Base-by-base conservation (phyloP, 2,329 filamentous ascomycete genomes). In the Talaromyces atroroseus region DNA sequence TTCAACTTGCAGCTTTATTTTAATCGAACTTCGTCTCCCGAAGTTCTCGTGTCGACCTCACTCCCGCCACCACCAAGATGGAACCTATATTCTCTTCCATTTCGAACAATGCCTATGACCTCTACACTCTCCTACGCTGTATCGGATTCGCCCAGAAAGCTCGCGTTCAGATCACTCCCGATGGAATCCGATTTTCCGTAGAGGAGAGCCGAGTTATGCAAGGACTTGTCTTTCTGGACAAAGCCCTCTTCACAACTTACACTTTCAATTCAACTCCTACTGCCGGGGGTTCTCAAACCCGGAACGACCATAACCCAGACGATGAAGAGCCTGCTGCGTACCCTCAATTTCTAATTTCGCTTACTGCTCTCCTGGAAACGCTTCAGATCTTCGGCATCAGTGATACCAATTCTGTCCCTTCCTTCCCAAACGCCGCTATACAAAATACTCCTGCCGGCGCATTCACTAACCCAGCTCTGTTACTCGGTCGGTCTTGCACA, bases 121-220 rank as follows among this genome's bases (percentile, higher is more conserved):
- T 86, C 32, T 81, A 81, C 63, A 75, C 78, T 8, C 76, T 86
- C 5, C 77, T 86, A 6, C 79, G 82, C 61, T 86, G 83, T 72
- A 83, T 86, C 62, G 78, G 79, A 38, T 85, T 85, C 66, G 76
- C 79, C 32, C 74, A 78, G 46, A 84, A 82, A 67, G 81, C 80
- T 10, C 81, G 82, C 51, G 80, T 86, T 36, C 88, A 92, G 69
- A 89, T 99, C 59, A 90, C 88, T 12, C 83, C 87, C 53, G 87
- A 94, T 61, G 92, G 92, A 10, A 81, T 99, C 60, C 86, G 90
- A 57, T 94, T 99, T 69, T 87, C 88, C 18, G 90, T 89, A 24
- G 91, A 96, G 66, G 89, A 96, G 67, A 86, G 88, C 11, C 86
- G 90, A 61, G 89, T 92, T 23, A 92, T 97, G 83, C 92, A 97